Evolutionary conservation across 2,329 filamentous ascomycete species (phyloP).

Genomic region (Fusarium equiseti): DNA sequence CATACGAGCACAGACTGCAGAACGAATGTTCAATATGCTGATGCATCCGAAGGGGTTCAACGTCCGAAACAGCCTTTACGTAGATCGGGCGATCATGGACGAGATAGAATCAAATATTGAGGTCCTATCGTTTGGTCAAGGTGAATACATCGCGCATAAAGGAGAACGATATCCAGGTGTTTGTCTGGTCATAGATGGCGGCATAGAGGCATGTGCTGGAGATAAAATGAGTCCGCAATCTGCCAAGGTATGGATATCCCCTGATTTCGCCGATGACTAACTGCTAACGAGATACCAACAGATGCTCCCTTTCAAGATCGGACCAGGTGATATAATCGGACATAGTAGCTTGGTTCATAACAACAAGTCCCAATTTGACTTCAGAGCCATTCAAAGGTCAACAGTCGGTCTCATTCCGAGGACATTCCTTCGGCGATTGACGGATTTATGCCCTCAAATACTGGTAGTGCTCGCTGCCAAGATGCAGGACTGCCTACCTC

Average conservation of each 20-base stretch:
- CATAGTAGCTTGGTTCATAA: neutral
- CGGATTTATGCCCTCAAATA: neutral
- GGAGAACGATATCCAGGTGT: neutral
- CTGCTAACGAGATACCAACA: neutral
- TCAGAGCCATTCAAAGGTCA: neutral
- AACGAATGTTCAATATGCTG: neutral
- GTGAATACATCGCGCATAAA: neutral
- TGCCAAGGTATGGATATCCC: neutral
- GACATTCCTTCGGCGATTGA: neutral
- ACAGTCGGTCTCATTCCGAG: neutral
- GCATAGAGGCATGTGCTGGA: neutral
- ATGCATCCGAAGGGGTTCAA: neutral
- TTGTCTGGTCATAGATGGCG: neutral
- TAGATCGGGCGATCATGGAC: neutral
- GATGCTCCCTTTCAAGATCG: neutral
- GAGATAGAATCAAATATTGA: neutral
- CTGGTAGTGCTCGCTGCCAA: neutral
- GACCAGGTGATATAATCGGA: neutral
- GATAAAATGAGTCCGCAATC: neutral
- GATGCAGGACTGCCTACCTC: neutral
- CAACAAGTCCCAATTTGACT: neutral
- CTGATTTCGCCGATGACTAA: rapidly evolving
- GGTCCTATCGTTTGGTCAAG: neutral
- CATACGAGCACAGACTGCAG: neutral
- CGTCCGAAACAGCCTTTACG: too few species aligned